Percentiles rank a stretch among this genome's conserved stretches.
Evolutionary conservation across 176 grass and related monocot genomes (phyloP).

Genomic region (Juncus effusus): DNA sequence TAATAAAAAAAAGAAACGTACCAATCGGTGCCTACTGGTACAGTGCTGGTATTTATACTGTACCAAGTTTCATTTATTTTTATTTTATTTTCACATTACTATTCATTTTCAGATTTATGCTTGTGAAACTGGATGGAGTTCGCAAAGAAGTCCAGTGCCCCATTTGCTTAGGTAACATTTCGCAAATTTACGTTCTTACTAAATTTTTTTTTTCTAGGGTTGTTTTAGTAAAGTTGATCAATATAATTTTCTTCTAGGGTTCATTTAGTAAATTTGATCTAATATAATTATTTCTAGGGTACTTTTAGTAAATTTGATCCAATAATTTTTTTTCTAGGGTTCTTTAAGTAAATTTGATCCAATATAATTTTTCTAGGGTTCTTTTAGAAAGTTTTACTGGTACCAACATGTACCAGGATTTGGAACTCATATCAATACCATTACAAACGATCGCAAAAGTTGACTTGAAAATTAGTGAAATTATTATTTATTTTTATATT

Average conservation of each 20-base stretch:
- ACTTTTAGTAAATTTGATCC: no score
- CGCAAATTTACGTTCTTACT: not conserved
- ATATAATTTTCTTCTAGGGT: not conserved
- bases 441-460: no score
- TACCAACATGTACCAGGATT: no score
- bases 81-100: not conserved
- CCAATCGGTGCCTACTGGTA: not conserved
- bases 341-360: no score
- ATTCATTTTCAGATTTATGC: slow-evolving; percentile 9
- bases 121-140: slow-evolving; percentile 18
- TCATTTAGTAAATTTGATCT: not conserved
- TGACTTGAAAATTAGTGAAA: no score
- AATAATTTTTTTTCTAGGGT: no score
- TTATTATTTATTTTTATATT: no score
- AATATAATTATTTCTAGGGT: not conserved
- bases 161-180: slow-evolving; percentile 13
- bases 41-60: not conserved
- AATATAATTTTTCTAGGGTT: no score
- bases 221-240: not conserved
- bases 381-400: no score
- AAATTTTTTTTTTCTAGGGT: not conserved
- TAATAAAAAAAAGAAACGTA: no score
- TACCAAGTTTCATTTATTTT: not conserved
- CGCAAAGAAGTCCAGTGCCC: slow-evolving; percentile 21
- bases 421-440: no score